Evolutionary conservation across 345 rosid species (phyloP).

Genomic region (Citrus reticulata): DNA sequence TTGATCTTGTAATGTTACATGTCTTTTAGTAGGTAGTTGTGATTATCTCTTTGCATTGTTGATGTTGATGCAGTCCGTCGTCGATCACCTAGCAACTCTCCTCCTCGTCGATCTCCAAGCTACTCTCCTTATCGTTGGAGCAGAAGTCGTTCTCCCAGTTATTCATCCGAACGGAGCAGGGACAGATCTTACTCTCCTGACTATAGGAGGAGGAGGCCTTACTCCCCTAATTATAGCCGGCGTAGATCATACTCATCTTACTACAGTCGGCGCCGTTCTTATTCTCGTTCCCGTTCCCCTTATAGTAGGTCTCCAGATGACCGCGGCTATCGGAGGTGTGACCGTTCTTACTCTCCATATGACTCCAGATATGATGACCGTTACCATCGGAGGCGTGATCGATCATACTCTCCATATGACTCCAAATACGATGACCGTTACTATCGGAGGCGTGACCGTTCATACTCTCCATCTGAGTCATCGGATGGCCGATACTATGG

Average conservation of each 20-base stretch:
- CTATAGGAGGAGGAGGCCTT: constrained; percentile 27
- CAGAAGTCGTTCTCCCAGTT: constrained; percentile 41
- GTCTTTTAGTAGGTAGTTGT: not conserved
- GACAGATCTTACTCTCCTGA: constrained; percentile 59
- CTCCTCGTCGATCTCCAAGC: constrained; percentile 43
- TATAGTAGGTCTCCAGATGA: constrained; percentile 48
- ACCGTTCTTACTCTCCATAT: constrained; percentile 30
- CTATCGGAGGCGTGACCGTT: constrained; percentile 10
- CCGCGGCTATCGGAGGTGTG: constrained; percentile 19
- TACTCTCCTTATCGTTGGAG: constrained; percentile 41
- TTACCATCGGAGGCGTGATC: constrained; percentile 15
- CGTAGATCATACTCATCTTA: constrained; percentile 33
- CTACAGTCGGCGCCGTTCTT: constrained; percentile 29
- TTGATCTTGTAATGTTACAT: not conserved
- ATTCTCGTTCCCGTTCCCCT: constrained; percentile 42
- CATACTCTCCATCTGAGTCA: not conserved
- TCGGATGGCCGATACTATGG: not conserved
- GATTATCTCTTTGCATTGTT: not conserved
- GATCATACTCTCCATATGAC: constrained; percentile 34
- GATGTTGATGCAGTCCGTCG: constrained; percentile 30
- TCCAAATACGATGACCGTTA: constrained; percentile 5
- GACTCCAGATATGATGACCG: constrained; percentile 13
- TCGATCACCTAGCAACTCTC: constrained; percentile 43
- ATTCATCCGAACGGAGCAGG: constrained; percentile 52
- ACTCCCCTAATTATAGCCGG: constrained; percentile 22